phyloP scores from a whole-genome alignment of 2,329 filamentous ascomycete genomes.

The Paecilomyces sp. region DNA sequence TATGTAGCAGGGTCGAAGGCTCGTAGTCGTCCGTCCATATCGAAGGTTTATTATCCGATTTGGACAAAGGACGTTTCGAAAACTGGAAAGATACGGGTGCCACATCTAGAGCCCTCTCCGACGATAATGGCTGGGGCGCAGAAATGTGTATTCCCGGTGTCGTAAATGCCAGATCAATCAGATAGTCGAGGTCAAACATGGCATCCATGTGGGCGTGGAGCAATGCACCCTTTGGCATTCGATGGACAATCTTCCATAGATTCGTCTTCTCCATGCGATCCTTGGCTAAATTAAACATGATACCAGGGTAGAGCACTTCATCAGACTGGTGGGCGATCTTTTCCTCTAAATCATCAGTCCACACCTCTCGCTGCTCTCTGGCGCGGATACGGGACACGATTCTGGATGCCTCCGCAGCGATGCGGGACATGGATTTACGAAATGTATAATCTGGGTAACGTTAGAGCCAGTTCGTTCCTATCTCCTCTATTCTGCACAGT shows the following conservation, averaged over 20 bases:
- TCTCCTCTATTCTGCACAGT: background rate
- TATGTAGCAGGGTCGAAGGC: slow-evolving; percentile 50
- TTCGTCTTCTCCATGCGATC: slow-evolving; percentile 77
- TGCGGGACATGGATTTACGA: slow-evolving; percentile 59
- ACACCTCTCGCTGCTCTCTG: slow-evolving; percentile 67
- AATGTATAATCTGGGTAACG: slow-evolving; percentile 19
- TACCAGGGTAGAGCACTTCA: slow-evolving; percentile 70
- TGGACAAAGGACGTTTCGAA: slow-evolving; percentile 39
- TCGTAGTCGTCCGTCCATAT: slow-evolving; percentile 64
- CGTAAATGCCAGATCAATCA: slow-evolving; percentile 63
- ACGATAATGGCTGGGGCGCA: slow-evolving; percentile 52
- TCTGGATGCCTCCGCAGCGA: slow-evolving; percentile 67
- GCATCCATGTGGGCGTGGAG: slow-evolving; percentile 80
- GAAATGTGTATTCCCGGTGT: slow-evolving; percentile 68
- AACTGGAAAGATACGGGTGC: slow-evolving; percentile 58
- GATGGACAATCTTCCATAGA: slow-evolving; percentile 75
- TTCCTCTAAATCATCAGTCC: slow-evolving; percentile 69
- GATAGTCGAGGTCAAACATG: slow-evolving; percentile 80
- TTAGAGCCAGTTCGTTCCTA: background rate
- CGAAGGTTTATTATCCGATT: slow-evolving; percentile 37
- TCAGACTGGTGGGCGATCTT: slow-evolving; percentile 55
- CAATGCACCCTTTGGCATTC: slow-evolving; percentile 73
- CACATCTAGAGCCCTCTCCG: slow-evolving; percentile 46
- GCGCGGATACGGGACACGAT: slow-evolving; percentile 75
- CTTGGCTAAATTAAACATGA: slow-evolving; percentile 88